A percentile compares a stretch with the other conserved stretches of the same genome.
Conservation (phyloP, 2,329 filamentous ascomycete species). For the Alternaria arborescens region DNA sequence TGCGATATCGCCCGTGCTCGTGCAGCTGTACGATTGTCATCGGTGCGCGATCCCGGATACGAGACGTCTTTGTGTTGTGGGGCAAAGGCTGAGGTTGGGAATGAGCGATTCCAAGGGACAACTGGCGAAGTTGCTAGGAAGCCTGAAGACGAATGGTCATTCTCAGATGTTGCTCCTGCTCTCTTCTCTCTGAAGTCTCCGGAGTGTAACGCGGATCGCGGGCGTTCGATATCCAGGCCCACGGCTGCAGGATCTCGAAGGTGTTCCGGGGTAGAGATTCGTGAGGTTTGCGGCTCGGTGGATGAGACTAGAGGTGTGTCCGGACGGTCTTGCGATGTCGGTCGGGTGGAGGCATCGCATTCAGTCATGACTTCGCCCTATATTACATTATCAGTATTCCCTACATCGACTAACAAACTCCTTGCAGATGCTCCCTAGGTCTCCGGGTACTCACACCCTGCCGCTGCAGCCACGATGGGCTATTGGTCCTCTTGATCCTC, state of each 20-base stretch:
- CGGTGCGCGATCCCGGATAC: conserved; percentile 25
- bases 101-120: conserved; percentile 64
- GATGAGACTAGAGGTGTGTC: conserved; percentile 48
- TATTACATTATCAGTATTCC: conserved; percentile 23
- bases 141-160: conserved; percentile 18
- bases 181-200: conserved; percentile 67
- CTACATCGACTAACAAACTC: not conserved
- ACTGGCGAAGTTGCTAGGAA: conserved; percentile 61
- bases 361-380: conserved; percentile 30
- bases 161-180: conserved; percentile 31
- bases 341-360: conserved; percentile 22
- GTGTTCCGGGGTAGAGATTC: conserved; percentile 37
- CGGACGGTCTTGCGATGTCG: conserved; percentile 39
- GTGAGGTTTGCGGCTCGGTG: conserved; percentile 48
- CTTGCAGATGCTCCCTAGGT: not conserved
- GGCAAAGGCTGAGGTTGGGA: conserved; percentile 51
- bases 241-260: conserved; percentile 39
- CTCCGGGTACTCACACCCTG: conserved; percentile 59
- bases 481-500: conserved; percentile 80
- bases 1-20: conserved; percentile 56
- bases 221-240: conserved; percentile 74
- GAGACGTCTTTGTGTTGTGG: conserved; percentile 22
- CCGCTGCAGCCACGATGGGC: conserved; percentile 72
- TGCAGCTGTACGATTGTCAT: conserved; percentile 46
- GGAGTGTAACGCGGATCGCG: conserved; percentile 75